Evolutionary conservation across 2,329 filamentous ascomycete genomes (phyloP).

Genomic region (Colletotrichum abscissum): DNA sequence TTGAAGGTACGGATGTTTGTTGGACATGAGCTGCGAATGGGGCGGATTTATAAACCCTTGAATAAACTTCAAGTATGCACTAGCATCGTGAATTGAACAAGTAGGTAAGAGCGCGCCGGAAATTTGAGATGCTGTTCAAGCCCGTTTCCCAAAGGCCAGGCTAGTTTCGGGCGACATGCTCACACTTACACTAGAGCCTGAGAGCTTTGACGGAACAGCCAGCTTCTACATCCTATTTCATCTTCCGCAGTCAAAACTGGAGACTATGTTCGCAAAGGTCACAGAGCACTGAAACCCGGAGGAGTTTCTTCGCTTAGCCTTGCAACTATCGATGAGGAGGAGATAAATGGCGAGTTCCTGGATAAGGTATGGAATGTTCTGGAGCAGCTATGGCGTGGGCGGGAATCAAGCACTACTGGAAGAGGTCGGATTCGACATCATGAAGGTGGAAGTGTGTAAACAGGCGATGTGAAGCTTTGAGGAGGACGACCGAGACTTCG

Average conservation of each 20-base stretch:
- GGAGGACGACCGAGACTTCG: not conserved
- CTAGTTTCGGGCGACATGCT: not conserved
- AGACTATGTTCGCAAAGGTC: not conserved
- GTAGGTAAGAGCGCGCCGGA: too few species aligned
- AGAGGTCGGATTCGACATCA: not conserved
- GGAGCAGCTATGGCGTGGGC: not conserved
- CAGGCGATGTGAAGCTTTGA: not conserved
- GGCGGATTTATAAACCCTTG: too few species aligned
- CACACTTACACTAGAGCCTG: not conserved
- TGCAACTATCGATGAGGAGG: not conserved
- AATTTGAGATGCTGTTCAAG: not conserved
- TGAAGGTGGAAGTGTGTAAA: not conserved
- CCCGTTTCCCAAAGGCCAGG: not conserved
- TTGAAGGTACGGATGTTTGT: too few species aligned
- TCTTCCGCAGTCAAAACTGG: not conserved
- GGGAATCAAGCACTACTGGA: not conserved
- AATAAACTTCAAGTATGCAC: too few species aligned
- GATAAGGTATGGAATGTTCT: not conserved
- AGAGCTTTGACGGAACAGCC: not conserved
- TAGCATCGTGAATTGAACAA: too few species aligned
- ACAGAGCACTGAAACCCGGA: not conserved
- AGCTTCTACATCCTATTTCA: not conserved
- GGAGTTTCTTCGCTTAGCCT: not conserved
- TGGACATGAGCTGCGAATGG: too few species aligned
- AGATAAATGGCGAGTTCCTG: not conserved